A percentile compares a stretch with the other conserved stretches of the same genome.
phyloP scores from a whole-genome alignment of 108 stramenopile species.

The Mediolabrus comicus region DNA sequence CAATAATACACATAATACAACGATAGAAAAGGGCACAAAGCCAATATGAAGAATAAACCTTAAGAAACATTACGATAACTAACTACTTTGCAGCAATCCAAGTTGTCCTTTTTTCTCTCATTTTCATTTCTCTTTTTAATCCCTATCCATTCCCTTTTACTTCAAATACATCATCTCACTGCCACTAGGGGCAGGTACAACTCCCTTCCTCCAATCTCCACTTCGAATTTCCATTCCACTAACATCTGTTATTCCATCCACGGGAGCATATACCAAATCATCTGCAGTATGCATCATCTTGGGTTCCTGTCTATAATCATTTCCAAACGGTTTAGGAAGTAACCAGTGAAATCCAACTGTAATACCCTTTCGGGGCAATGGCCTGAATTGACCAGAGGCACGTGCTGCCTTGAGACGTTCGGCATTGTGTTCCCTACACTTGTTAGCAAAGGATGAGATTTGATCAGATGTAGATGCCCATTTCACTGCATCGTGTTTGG shows the following conservation, averaged over 20 bases:
- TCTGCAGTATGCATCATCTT: constrained; percentile 76
- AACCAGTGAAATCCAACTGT: constrained; percentile 91
- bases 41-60: background rate
- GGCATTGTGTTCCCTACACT: constrained; percentile 60
- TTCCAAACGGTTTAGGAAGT: constrained; percentile 90
- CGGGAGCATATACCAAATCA: constrained; percentile 73
- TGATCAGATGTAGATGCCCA: constrained; percentile 52
- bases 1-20: background rate
- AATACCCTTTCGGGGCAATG: constrained; percentile 85
- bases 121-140: background rate
- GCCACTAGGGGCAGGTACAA: constrained; percentile 76
- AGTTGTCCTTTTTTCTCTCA: background rate
- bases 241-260: constrained; percentile 75
- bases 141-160: too few relatives aligned
- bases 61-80: background rate
- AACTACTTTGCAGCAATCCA: too few relatives aligned
- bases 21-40: too few relatives aligned
- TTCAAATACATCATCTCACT: constrained; percentile 87
- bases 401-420: constrained; percentile 73
- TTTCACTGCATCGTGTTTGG: constrained; percentile 5
- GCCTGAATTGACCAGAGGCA: constrained; percentile 76
- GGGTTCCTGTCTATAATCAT: constrained; percentile 84
- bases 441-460: constrained; percentile 29
- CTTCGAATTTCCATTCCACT: constrained; percentile 51
- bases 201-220: constrained; percentile 80